Evolutionary conservation across 1,284 basidiomycete genomes (phyloP), one percentile per base, ranked within the genome.

Genomic region (Fomitopsis pinicola): DNA sequence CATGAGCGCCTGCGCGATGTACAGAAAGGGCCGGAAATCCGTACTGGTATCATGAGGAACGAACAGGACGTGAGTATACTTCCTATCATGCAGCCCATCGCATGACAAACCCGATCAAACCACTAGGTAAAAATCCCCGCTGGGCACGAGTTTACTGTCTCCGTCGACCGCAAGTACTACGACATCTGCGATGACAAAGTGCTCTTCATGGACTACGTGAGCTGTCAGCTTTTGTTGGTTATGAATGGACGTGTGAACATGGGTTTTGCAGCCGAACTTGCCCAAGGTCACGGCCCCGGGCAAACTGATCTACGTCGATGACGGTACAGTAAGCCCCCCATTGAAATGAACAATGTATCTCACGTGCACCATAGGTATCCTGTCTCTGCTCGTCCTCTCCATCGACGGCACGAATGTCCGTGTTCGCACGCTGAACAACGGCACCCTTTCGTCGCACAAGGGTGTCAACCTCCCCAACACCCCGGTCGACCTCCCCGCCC

Each of bases 381-480:
- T 98, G 45, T 96, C 96, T 50, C 92, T 99, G 63, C 87, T 96
- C 70, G 96, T 99, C 66, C 80, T 97, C 61, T 83, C 88, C 67
- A 88, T 98, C 69, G 92, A 95, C 64, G 91, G 91, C 54, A 74
- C 80, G 70, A 89, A 86, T 69, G 85, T 97, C 67, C 87, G 82
- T 62, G 97, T 99, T 70, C 92, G 94, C 69, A 86, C 95, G 48
- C 69, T 98, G 76, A 99, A 99, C 87, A 92, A 91, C 71, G 97
- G 97, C 62, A 88, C 82, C 44, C 89, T 99, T 68, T 95, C 93
- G 58, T 98, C 95, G 63, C 93, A 95, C 77, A 99, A 99, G 84
- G 97, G 97, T 77, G 97, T 99, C 80, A 99, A 99, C 80, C 88
- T 99, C 62, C 97, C 97, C 71, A 97, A 98, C 79, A 98, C 97